Conservation (phyloP, 139 green algal species). For the Trebouxia sp. region DNA sequence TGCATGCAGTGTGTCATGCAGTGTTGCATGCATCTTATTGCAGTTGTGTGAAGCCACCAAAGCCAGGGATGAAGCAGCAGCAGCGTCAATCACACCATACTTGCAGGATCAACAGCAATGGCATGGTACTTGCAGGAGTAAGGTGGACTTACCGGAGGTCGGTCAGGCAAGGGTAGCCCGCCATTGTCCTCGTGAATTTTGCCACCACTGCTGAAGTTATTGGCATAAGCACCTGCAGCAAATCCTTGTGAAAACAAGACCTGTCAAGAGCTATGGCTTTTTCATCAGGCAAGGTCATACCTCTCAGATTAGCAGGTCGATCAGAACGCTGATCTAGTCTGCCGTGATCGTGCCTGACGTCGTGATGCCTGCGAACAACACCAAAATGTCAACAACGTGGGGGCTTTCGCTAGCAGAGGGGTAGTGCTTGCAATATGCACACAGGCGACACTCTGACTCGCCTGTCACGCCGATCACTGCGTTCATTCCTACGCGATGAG, state of each 20-base stretch:
- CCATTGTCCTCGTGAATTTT: slow-evolving; percentile 31
- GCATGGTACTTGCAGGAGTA: no score
- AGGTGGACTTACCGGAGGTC: background rate
- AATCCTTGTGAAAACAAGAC: background rate
- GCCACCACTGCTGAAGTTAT: slow-evolving; percentile 25
- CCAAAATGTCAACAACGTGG: no score
- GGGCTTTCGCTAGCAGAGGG: no score
- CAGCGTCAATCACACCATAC: no score
- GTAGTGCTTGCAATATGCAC: no score
- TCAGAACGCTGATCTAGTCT: background rate
- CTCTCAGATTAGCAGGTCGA: background rate
- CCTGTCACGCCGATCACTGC: no score
- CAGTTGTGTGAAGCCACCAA: background rate
- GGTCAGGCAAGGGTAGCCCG: slow-evolving; percentile 12
- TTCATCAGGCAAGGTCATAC: background rate
- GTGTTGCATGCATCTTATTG: no score
- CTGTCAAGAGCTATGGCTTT: background rate
- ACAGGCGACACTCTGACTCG: no score
- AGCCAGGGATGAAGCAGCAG: background rate
- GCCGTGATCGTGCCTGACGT: background rate
- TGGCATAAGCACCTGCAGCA: background rate
- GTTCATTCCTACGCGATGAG: background rate
- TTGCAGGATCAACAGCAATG: no score
- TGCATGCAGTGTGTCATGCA: no score
- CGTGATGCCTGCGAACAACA: no score